Conservation (phyloP, 2,329 filamentous ascomycete species). For the Herpotrichia juniperi region DNA sequence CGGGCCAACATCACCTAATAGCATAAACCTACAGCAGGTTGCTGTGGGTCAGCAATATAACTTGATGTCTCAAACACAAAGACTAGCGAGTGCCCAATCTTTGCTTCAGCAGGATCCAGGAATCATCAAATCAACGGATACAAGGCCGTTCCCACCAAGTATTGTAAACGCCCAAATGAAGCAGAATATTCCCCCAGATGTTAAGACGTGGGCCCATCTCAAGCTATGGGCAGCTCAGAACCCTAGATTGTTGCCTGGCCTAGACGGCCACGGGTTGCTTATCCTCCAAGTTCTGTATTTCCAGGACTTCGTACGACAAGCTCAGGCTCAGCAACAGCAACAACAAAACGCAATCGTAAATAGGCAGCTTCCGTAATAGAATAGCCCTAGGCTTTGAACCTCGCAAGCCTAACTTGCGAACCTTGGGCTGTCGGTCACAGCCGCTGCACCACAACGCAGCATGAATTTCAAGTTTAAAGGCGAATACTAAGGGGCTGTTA, state of each 20-base stretch:
- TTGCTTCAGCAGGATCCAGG: constrained; percentile 41
- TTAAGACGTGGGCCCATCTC: constrained; percentile 63
- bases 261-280: constrained; percentile 37
- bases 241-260: constrained; percentile 30
- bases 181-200: constrained; percentile 52
- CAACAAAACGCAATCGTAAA: constrained; percentile 5
- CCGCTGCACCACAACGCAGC: too few relatives aligned
- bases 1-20: constrained; percentile 32
- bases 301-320: constrained; percentile 41
- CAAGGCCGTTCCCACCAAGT: constrained; percentile 36
- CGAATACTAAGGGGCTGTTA: too few relatives aligned
- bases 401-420: too few relatives aligned
- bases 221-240: constrained; percentile 61
- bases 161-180: constrained; percentile 30
- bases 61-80: constrained; percentile 29
- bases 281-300: constrained; percentile 52
- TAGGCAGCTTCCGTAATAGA: background rate
- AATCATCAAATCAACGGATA: constrained; percentile 39
- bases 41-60: constrained; percentile 32
- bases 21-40: constrained; percentile 27
- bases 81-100: constrained; percentile 29
- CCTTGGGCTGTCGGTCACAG: too few relatives aligned
- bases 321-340: constrained; percentile 29
- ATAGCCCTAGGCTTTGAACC: too few relatives aligned
- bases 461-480: too few relatives aligned